phyloP scores from a whole-genome alignment of 2,329 filamentous ascomycete genomes.

The Colletotrichum noveboracense region DNA sequence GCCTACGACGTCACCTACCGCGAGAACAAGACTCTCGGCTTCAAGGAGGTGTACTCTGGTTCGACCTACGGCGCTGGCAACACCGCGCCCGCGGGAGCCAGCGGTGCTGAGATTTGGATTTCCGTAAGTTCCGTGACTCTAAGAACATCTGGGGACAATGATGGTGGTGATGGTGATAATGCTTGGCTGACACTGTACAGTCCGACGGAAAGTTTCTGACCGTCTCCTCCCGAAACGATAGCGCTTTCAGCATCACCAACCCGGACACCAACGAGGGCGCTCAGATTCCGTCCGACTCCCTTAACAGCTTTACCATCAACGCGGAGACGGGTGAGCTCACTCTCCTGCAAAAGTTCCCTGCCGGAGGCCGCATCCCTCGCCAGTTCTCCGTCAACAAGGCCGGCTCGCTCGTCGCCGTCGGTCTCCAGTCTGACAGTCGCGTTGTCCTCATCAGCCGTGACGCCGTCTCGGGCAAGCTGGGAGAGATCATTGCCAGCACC shows the following conservation, averaged over 20 bases:
- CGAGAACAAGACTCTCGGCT: conserved; percentile 42
- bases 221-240: conserved; percentile 71
- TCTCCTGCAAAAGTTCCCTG: conserved; percentile 62
- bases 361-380: conserved; percentile 69
- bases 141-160: background rate
- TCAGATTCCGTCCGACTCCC: conserved; percentile 62
- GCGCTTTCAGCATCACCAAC: conserved; percentile 53
- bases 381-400: conserved; percentile 71
- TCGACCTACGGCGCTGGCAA: conserved; percentile 52
- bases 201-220: conserved; percentile 67
- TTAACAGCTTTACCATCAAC: conserved; percentile 67
- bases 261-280: conserved; percentile 40
- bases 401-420: conserved; percentile 69
- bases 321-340: conserved; percentile 56
- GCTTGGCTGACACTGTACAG: conserved; percentile 35
- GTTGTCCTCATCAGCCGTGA: conserved; percentile 69
- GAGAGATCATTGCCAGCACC: conserved; percentile 46
- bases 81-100: conserved; percentile 43
- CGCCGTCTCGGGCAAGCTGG: conserved; percentile 61
- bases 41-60: conserved; percentile 52
- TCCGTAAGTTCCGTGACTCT: conserved; percentile 55
- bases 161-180: background rate
- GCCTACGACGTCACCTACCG: conserved; percentile 62
- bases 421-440: conserved; percentile 63
- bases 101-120: conserved; percentile 61